These are phyloP conservation scores for Diutina mesorugosa DNA, from an alignment of 1,139 yeast species.

Conservation along the genomic window DNA sequence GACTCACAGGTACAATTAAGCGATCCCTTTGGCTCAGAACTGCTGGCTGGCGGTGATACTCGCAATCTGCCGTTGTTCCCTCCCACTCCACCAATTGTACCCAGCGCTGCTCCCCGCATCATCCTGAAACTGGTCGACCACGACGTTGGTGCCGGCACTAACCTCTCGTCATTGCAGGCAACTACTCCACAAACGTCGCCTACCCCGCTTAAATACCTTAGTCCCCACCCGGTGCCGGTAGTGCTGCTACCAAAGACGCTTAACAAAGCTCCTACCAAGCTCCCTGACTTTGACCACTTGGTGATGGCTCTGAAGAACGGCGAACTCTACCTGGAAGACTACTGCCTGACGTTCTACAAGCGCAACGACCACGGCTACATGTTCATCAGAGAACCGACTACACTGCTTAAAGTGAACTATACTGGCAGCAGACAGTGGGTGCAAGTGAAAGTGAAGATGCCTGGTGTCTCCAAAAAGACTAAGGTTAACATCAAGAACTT, in stretches of 20 bases:
- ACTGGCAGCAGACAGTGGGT: slow-evolving; percentile 19
- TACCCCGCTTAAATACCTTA: neutral
- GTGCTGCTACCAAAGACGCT: neutral
- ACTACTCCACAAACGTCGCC: neutral
- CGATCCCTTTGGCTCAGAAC: neutral
- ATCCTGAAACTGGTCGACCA: neutral
- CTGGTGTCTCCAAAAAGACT: slow-evolving; percentile 8
- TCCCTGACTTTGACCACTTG: neutral
- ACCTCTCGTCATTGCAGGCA: neutral
- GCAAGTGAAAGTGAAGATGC: slow-evolving; percentile 13
- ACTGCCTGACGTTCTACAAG: slow-evolving; percentile 23
- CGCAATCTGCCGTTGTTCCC: neutral
- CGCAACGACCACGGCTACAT: slow-evolving; percentile 23
- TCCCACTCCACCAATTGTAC: neutral
- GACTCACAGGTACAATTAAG: slow-evolving; percentile 3
- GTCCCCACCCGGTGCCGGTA: neutral
- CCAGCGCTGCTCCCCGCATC: neutral
- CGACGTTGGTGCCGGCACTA: neutral
- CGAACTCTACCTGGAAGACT: slow-evolving; percentile 13
- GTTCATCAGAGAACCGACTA: slow-evolving; percentile 23
- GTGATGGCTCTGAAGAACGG: slow-evolving; percentile 4
- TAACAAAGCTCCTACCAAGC: neutral
- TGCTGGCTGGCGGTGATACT: neutral
- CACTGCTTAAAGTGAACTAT: slow-evolving; percentile 15
- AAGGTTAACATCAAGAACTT: slow-evolving; percentile 17